Percentiles rank a stretch among this genome's conserved stretches.
These are phyloP conservation scores for Cytospora schulzeri DNA, from an alignment of 2,329 filamentous ascomycete genomes.

Conservation along the genomic window DNA sequence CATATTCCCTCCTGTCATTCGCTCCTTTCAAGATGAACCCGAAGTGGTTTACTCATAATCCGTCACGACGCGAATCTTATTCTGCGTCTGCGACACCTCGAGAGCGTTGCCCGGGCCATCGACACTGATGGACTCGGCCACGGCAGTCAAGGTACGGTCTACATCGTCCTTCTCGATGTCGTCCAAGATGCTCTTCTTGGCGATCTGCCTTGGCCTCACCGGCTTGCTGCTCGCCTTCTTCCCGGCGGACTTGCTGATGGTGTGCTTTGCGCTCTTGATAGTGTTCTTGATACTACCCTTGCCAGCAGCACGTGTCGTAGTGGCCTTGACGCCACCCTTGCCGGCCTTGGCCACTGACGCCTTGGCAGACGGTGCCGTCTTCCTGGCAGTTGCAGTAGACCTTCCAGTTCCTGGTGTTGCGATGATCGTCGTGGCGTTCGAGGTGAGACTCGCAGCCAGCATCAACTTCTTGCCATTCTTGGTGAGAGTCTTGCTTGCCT, in stretches of 20 bases:
- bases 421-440: slow-evolving; percentile 11
- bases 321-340: slow-evolving; percentile 4
- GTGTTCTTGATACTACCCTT: slow-evolving; percentile 9
- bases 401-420: slow-evolving; percentile 2
- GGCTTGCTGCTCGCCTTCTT: neutral
- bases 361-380: slow-evolving; percentile 5
- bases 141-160: slow-evolving; percentile 3
- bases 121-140: slow-evolving; percentile 25
- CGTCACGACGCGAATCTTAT: slow-evolving; percentile 20
- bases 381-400: neutral
- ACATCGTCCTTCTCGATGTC: slow-evolving; percentile 1
- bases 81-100: slow-evolving; percentile 21
- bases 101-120: slow-evolving; percentile 19
- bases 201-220: slow-evolving; percentile 13
- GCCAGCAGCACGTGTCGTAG: slow-evolving; percentile 10
- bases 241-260: slow-evolving; percentile 6
- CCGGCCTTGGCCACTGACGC: slow-evolving; percentile 6
- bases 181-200: slow-evolving; percentile 26
- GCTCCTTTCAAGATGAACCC: neutral
- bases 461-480: slow-evolving; percentile 28
- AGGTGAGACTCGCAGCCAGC: slow-evolving; percentile 25
- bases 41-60: slow-evolving; percentile 16
- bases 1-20: too few species aligned
- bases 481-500: slow-evolving; percentile 25
- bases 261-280: slow-evolving; percentile 18